Percentiles rank a stretch among this genome's conserved stretches.
These are phyloP conservation scores for Podila epigama DNA, from an alignment of 192 early-diverging fungal genomes.

Conservation along the genomic window DNA sequence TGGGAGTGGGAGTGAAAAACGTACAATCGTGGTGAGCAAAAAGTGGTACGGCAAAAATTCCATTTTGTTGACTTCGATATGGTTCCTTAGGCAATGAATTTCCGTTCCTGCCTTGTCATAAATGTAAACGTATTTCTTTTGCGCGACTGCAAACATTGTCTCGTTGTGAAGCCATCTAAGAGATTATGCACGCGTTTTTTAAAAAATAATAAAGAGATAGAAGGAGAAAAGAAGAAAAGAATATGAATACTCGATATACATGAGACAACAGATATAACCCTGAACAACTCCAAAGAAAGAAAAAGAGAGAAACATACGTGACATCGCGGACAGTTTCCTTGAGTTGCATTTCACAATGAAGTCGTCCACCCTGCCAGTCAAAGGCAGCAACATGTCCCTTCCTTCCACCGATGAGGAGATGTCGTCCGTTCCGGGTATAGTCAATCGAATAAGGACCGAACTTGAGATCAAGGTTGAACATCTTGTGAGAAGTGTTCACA, in stretches of 20 bases:
- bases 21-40: conserved; percentile 79
- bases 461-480: conserved; percentile 48
- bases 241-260: no score
- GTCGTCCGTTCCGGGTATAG: conserved; percentile 87
- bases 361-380: conserved; percentile 86
- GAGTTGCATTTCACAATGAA: conserved; percentile 85
- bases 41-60: conserved; percentile 96
- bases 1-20: no score
- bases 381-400: conserved; percentile 92
- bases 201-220: no score
- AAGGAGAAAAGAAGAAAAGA: neutral
- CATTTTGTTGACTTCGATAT: conserved; percentile 81
- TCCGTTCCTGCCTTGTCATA: conserved; percentile 93
- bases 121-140: conserved; percentile 94
- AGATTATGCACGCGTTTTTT: no score
- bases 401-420: conserved; percentile 76
- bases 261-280: no score
- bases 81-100: conserved; percentile 85
- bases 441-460: conserved; percentile 91
- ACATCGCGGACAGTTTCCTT: conserved; percentile 92
- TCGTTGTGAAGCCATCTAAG: conserved; percentile 93
- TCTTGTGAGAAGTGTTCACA: conserved; percentile 74
- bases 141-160: conserved; percentile 92
- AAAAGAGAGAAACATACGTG: conserved; percentile 53
- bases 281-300: neutral